Conservation (phyloP, 345 rosid genomes). For the Diplotaxis tenuifolia region DNA sequence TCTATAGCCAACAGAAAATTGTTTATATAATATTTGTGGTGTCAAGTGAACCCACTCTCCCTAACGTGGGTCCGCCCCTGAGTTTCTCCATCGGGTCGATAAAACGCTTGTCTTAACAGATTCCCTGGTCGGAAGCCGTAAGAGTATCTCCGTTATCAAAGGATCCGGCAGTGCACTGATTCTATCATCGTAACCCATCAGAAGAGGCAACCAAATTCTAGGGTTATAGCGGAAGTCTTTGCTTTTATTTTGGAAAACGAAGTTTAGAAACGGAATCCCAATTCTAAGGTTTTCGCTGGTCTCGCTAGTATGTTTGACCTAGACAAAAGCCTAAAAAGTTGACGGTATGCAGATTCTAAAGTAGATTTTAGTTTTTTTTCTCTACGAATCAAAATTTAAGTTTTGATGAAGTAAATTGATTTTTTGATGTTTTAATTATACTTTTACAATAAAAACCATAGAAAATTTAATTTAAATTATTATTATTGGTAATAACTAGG, state of each 20-base stretch:
- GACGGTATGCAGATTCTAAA: not conserved
- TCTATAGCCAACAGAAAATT: no score
- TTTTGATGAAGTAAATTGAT: no score
- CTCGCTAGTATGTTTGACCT: not conserved
- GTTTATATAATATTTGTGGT: no score
- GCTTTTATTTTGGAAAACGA: no score
- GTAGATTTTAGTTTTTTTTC: not conserved
- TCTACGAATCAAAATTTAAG: no score
- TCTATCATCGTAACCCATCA: not conserved
- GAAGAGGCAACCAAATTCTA: not conserved
- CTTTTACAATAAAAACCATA: no score
- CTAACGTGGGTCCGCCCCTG: no score
- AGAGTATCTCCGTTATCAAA: constrained; percentile 18
- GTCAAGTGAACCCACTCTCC: no score
- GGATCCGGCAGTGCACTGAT: constrained; percentile 16
- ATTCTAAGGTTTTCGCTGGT: not conserved
- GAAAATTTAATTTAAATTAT: no score
- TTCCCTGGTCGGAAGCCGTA: constrained; percentile 3
- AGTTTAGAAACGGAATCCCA: no score
- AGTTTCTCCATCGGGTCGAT: not conserved
- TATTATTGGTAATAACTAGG: no score
- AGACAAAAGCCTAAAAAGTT: not conserved
- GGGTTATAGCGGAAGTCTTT: not conserved
- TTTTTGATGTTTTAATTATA: no score
- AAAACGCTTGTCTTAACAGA: constrained; percentile 17